A percentile compares a stretch with the other conserved stretches of the same genome.
Conservation (phyloP, 305 asterid species). For the Fraxinus platypoda region DNA sequence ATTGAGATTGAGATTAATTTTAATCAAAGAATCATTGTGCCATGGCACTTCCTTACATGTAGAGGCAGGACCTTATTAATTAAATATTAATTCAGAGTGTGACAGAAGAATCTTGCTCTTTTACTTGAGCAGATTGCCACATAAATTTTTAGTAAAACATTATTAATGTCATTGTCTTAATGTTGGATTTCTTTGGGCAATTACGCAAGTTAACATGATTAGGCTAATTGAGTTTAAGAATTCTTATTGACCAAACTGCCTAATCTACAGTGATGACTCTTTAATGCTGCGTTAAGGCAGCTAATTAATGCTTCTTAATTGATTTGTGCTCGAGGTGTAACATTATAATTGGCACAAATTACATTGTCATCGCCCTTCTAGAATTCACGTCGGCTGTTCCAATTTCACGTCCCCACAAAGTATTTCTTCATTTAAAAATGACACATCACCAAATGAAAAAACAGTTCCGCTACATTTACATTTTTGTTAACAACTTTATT, state of each 20-base stretch:
- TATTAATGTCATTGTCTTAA: conserved; percentile 15
- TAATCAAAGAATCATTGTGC: conserved; percentile 22
- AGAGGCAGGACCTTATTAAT: neutral
- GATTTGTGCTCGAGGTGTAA: neutral
- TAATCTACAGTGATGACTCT: conserved; percentile 11
- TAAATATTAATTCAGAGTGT: neutral
- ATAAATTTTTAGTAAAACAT: conserved; percentile 17
- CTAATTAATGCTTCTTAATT: neutral
- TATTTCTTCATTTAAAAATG: neutral
- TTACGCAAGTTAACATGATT: conserved; percentile 20
- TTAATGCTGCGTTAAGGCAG: conserved; percentile 9
- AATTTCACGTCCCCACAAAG: neutral
- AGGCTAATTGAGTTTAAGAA: conserved; percentile 15
- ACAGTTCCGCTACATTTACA: no score
- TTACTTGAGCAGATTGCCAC: conserved; percentile 29
- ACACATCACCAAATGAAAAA: neutral
- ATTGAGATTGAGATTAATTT: neutral
- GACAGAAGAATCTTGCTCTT: neutral
- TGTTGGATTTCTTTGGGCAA: conserved; percentile 27
- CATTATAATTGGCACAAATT: neutral
- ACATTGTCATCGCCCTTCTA: neutral
- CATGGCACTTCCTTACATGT: conserved; percentile 18
- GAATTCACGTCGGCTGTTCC: neutral
- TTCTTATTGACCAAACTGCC: neutral
- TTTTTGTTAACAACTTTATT: no score